These are phyloP conservation scores for Hygrocybe punicea DNA, from an alignment of 768 basidiomycete species.

Conservation along the genomic window DNA sequence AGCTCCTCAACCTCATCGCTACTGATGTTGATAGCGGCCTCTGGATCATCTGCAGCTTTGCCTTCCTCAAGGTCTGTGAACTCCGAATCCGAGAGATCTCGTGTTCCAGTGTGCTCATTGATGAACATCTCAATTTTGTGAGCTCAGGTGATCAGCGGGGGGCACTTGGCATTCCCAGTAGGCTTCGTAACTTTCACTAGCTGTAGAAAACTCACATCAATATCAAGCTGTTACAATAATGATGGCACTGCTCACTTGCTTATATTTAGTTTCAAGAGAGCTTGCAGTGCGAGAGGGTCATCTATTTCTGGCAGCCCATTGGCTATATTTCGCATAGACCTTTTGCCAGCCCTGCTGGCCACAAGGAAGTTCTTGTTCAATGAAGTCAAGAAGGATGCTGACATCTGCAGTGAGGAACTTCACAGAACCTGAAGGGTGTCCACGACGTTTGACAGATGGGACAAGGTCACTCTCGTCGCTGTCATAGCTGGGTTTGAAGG, in stretches of 20 bases:
- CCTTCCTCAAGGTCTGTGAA: conserved; percentile 11
- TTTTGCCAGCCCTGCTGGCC: conserved; percentile 20
- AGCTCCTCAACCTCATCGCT: not conserved
- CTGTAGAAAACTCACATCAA: not conserved
- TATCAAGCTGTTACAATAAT: not conserved
- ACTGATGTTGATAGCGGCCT: not conserved
- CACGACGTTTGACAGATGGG: not conserved
- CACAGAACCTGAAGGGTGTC: conserved; percentile 13
- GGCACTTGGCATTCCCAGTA: conserved; percentile 26
- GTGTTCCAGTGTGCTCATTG: conserved; percentile 18
- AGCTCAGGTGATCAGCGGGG: conserved; percentile 20
- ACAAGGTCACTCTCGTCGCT: not conserved
- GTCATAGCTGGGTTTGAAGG: too few relatives aligned
- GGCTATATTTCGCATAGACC: conserved; percentile 11
- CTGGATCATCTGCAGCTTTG: not conserved
- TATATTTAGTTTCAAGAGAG: conserved; percentile 26
- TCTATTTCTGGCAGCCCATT: conserved; percentile 15
- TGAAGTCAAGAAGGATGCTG: conserved; percentile 12
- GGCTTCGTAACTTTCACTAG: conserved; percentile 26
- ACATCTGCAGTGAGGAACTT: conserved; percentile 21
- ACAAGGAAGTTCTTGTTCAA: conserved; percentile 16
- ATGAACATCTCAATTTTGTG: conserved; percentile 21
- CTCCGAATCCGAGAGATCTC: conserved; percentile 16
- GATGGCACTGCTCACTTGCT: not conserved
- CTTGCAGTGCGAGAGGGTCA: conserved; percentile 9